phyloP scores from a whole-genome alignment of 2,329 filamentous ascomycete species.

The Fusarium sp. region DNA sequence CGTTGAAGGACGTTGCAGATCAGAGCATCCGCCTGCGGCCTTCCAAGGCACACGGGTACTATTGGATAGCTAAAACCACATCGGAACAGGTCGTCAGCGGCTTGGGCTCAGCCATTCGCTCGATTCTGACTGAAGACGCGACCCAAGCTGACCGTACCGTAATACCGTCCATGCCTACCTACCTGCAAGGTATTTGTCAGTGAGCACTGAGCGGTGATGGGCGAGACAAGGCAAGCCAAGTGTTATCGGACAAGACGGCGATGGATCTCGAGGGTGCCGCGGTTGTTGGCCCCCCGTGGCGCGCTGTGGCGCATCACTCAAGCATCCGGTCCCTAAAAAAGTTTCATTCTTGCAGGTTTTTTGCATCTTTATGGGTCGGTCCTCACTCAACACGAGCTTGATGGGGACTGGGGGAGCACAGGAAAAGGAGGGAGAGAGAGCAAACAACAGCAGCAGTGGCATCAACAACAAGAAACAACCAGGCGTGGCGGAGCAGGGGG shows the following conservation, averaged over 20 bases:
- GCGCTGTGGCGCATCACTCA: conserved; percentile 32
- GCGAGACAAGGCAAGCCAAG: conserved; percentile 2
- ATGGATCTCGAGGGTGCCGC: conserved; percentile 7
- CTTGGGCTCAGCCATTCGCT: background rate
- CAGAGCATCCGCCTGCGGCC: conserved; percentile 21
- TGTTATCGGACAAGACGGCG: conserved; percentile 4
- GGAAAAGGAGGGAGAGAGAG: conserved; percentile 5
- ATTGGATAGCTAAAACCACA: conserved; percentile 20
- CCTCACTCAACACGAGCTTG: conserved; percentile 25
- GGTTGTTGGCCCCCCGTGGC: conserved; percentile 29
- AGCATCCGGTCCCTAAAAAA: conserved; percentile 12
- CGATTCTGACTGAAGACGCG: conserved; percentile 4
- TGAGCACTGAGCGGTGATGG: background rate
- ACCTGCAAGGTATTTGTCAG: conserved; percentile 12
- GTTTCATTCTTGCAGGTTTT: conserved; percentile 20
- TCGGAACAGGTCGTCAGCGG: conserved; percentile 8
- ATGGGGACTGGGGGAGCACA: conserved; percentile 15
- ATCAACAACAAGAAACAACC: conserved; percentile 11
- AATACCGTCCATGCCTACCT: background rate
- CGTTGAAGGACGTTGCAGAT: conserved; percentile 22
- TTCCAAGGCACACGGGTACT: conserved; percentile 12
- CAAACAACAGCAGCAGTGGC: background rate
- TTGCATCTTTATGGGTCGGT: conserved; percentile 17
- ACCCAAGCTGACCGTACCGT: background rate
- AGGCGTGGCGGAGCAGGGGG: conserved; percentile 33